Evolutionary conservation across 495 filamentous ascomycete species (phyloP), one percentile per base, ranked within the genome.

Genomic region (Collariella sp.): DNA sequence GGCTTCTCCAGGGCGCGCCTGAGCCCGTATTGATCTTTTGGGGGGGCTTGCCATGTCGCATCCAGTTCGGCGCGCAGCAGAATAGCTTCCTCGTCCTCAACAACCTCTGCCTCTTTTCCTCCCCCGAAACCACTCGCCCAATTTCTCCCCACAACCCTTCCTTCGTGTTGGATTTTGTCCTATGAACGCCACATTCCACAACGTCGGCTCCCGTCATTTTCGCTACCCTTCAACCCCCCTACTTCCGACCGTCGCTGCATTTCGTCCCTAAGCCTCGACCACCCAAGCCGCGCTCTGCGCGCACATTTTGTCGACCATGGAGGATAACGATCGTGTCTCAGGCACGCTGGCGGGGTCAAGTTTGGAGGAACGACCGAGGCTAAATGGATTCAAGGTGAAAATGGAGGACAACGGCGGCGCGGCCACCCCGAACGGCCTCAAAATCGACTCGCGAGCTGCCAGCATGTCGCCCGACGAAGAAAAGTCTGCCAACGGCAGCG

Each of bases 401-500:
- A 69, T 62, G 56, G 73, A 74, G 57, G 63, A 64, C 39, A 47
- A 46, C 52, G 56, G 67, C 64, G 46, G 62, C 59, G 58, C 64
- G 13, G 64, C 70, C 23, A 70, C 71, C 16, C 67, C 70, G n/a
- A 71, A 66, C 58, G 65, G 45, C 16, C 70, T 68, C 62, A 73
- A 74, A 53, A 63, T 50, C 45, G 55, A 64, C 46, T 71, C 71
- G 35, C 61, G 65, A 49, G 62, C 63, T 0, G 52, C 69, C 24
- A 73, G 70, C 55, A 36, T 70, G 67, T 76, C 73, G 50, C 71
- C 69, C 39, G 71, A 76, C 52, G 72, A 67, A 18, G 62, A 61
- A 49, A 76, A 76, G 50, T 59, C 69, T 49, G 62, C 66, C 16
- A 64, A 63, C 54, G 72, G 72, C 33, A 70, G 67, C 62, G 67